Evolutionary conservation across 805 yeast genomes (phyloP).

Genomic region (Ogataea nonfermentans): DNA sequence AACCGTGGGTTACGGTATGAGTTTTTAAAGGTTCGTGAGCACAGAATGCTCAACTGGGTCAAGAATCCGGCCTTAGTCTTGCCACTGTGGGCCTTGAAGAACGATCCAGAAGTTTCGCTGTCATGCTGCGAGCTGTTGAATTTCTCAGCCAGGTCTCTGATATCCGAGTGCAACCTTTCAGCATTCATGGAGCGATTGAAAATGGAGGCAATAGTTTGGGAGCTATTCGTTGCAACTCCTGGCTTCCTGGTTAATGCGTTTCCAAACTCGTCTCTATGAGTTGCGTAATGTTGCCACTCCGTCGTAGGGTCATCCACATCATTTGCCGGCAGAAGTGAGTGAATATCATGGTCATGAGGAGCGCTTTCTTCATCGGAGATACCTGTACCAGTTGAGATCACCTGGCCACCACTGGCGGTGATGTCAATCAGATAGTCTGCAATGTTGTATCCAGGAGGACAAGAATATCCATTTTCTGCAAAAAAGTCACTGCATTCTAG

Average conservation of each 20-base stretch:
- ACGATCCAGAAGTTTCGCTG: conserved; percentile 16
- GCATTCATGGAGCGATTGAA: conserved; percentile 38
- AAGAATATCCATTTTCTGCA: conserved; percentile 66
- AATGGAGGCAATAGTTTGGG: conserved; percentile 16
- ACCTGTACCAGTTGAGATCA: background rate
- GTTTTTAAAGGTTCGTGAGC: conserved; percentile 88
- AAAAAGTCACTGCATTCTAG: conserved; percentile 73
- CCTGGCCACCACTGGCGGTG: conserved; percentile 50
- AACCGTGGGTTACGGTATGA: conserved; percentile 89
- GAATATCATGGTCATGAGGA: conserved; percentile 32
- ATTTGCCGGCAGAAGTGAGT: conserved; percentile 25
- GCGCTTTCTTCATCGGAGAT: conserved; percentile 17
- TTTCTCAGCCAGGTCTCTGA: conserved; percentile 26
- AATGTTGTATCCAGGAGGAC: conserved; percentile 88
- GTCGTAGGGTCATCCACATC: conserved; percentile 54
- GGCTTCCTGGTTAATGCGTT: conserved; percentile 22
- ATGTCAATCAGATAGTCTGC: conserved; percentile 93
- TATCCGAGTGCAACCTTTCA: conserved; percentile 40
- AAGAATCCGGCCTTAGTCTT: conserved; percentile 55
- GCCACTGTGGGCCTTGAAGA: conserved; percentile 30
- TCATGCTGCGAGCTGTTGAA: conserved; percentile 14
- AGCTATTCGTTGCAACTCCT: conserved; percentile 4
- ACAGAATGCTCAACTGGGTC: conserved; percentile 68
- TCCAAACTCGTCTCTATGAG: conserved; percentile 69
- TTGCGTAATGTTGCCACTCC: conserved; percentile 86